These are phyloP conservation scores for Lepidium sativum DNA, from an alignment of 345 rosid genomes.

Conservation along the genomic window DNA sequence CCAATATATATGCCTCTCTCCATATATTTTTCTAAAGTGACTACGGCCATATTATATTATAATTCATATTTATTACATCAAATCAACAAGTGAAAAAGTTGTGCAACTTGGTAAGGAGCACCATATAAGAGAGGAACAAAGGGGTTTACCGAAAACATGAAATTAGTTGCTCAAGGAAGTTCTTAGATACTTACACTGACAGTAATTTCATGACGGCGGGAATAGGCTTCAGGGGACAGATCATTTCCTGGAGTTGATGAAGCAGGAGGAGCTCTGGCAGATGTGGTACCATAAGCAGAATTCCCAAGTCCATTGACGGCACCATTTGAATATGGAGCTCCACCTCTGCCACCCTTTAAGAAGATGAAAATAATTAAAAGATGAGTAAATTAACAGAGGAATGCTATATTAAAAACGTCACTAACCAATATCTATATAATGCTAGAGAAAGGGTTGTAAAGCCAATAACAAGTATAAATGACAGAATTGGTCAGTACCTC, in stretches of 20 bases:
- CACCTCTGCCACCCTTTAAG: constrained; percentile 29
- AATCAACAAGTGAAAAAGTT: neutral
- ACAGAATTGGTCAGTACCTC: constrained; percentile 37
- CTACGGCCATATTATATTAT: neutral
- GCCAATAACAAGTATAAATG: neutral
- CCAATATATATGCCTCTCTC: neutral
- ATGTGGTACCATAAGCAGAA: constrained; percentile 30
- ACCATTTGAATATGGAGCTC: constrained; percentile 26
- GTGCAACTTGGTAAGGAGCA: neutral
- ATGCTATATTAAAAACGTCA: neutral
- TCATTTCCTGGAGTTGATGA: constrained; percentile 33
- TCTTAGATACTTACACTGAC: constrained; percentile 49
- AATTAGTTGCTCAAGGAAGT: neutral
- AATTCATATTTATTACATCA: neutral
- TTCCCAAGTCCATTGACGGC: constrained; percentile 34
- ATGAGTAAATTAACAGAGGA: neutral
- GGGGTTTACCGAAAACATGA: neutral
- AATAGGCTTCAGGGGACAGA: constrained; percentile 62
- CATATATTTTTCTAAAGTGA: neutral
- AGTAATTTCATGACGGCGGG: constrained; percentile 73
- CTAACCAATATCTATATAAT: neutral
- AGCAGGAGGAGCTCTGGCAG: constrained; percentile 34
- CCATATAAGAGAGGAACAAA: neutral
- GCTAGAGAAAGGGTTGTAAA: neutral
- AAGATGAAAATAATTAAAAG: neutral